Conservation (phyloP, 2,329 filamentous ascomycete genomes). For the Colletotrichum tabaci region DNA sequence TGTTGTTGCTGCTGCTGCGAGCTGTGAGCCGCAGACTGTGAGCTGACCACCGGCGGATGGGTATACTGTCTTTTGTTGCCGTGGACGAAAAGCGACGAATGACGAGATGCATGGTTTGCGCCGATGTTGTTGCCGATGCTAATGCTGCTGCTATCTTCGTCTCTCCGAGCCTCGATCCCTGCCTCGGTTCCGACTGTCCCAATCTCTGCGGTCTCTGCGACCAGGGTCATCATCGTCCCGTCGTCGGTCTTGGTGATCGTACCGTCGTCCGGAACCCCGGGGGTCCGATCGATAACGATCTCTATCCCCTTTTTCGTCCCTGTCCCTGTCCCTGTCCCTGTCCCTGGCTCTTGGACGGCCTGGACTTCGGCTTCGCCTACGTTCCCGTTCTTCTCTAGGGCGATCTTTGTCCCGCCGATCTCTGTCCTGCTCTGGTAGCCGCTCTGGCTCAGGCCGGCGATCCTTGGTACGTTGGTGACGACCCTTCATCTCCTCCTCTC, state of each 20-base stretch:
- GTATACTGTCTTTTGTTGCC: slow-evolving; percentile 29
- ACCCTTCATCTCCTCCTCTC: slow-evolving; percentile 76
- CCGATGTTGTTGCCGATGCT: background rate
- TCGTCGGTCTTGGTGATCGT: slow-evolving; percentile 42
- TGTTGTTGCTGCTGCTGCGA: background rate
- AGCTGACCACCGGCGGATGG: slow-evolving; percentile 20
- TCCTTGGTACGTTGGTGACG: slow-evolving; percentile 60
- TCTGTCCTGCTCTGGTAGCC: slow-evolving; percentile 33
- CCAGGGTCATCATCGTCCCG: slow-evolving; percentile 48
- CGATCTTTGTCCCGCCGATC: slow-evolving; percentile 39
- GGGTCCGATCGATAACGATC: slow-evolving; percentile 40
- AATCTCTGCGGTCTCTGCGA: slow-evolving; percentile 53
- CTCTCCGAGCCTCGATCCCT: slow-evolving; percentile 51
- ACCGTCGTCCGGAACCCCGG: slow-evolving; percentile 36
- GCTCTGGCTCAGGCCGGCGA: slow-evolving; percentile 35
- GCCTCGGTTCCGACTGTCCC: slow-evolving; percentile 50
- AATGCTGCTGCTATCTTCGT: slow-evolving; percentile 38
- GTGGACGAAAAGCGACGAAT: slow-evolving; percentile 14
- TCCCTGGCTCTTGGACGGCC: slow-evolving; percentile 40
- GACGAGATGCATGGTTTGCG: background rate
- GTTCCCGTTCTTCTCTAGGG: slow-evolving; percentile 37
- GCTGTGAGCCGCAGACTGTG: too few relatives aligned
- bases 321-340: slow-evolving; percentile 23
- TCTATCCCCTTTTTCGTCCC: slow-evolving; percentile 25
- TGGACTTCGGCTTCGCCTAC: slow-evolving; percentile 62